Base-by-base conservation (phyloP, 306 rosid species). In the Glycine tomentella region DNA sequence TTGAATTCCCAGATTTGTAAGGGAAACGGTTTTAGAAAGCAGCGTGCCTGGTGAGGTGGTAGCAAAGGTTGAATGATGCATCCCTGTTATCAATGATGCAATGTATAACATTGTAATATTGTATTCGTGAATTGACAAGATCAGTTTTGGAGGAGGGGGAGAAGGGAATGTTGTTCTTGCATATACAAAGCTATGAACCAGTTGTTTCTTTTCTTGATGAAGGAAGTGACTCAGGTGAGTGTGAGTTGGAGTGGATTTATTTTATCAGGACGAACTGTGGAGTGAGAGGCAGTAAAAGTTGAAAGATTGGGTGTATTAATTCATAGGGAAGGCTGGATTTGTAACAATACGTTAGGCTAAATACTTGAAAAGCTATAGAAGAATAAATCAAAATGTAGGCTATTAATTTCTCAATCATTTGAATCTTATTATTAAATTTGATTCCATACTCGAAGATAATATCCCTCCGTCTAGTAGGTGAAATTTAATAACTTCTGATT, bases 11-110 rank as follows among this genome's bases (percentile, higher is more conserved):
- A 93, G 99, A 88, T 93, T 96, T 69, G 97, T 96, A 70, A 90
- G 80, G 89, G 99, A 96, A 81, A 90, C 97, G 8, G 97, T 93
- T 50, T 88, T 86, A 14, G 98, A 93, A 85, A 90, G 84, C 95
- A 92, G 78, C 87, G 51, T 91, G 83, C 89, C 98, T 70, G 92
- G 76, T 48, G 98, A 87, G 69, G 98, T 91, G 81, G 85, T 88
- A 79, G 98, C 94, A 17, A 96, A 93, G 88, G 97, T 93, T 55
- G 99, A 96, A 90, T 93, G 86, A 89, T 79, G 74, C 76, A 87
- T 25, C 72, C 40, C 75, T 45, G 1, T 15, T 56, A 42, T 31
- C 48, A 10, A 46, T 38, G 15, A 61, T 64, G 76, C 53, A 44
- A 59, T 36, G 40, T 65, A 45, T 69, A 25, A 56, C 87, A 33